Evolutionary conservation across 345 rosid species (phyloP), one percentile per base, ranked within the genome.

Genomic region (Eucalyptus lansdowneana): DNA sequence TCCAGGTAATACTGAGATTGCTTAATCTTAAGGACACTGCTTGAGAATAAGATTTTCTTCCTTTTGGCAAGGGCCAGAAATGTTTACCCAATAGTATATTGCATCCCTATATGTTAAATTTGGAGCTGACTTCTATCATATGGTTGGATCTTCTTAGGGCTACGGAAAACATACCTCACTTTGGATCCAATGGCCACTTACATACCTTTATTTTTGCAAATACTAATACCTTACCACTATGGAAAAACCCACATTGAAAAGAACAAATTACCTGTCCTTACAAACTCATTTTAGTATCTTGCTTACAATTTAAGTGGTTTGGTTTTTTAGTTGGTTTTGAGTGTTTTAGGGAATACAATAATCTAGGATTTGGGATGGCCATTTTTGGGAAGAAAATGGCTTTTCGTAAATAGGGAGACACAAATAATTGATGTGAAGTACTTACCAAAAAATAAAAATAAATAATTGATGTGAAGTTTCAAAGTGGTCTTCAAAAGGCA

Each of bases 1-100:
- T 98, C 94, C 99, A 98, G 99, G 99, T 98, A 94, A 60, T 90
- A 50, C 53, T 87, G 67, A 60, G 65, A 34, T 56, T 87, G 69
- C 47, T 76, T 76, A 76, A 40, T 76, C 47, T 37, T 22, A 76
- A 76, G 85, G 5, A 34, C 11, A 37, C 29, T 22, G 47, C 83
- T 40, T 76, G 85, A 40, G 85, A 76, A 21, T 21, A 42, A 21
- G 47, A 76, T 40, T 21, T 76, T 11, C 81, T 72, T 40, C 47
- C 27, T 21, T 37, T 6, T 40, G 85, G 85, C 27, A 11, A 40
- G 85, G 85, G 47, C 9, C 45, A 76, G 85, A 40, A 76, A 2
- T 40, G 47, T 11, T 76, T 76, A 7, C 85, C 47, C 9, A 21
- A 76, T 40, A 21, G 85, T 76, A 40, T 11, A 21, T 40, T 76